Conservation (phyloP, 441 rosid species). For the Adansonia grandidieri region DNA sequence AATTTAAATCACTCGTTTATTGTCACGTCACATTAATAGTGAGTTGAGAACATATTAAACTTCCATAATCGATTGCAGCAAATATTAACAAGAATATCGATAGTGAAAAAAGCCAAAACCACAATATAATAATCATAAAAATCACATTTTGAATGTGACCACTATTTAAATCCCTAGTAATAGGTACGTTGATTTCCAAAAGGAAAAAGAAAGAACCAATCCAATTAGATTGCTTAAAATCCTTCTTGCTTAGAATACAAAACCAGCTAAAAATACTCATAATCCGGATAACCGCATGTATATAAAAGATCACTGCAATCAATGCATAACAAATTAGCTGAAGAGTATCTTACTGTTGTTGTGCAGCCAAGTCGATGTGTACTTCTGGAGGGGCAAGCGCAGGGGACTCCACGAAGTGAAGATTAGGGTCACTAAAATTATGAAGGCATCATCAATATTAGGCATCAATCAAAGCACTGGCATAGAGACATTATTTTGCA, state of each 20-base stretch:
- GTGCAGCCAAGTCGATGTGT: conserved; percentile 68
- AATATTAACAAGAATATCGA: too few relatives aligned
- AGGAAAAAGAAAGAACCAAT: background rate
- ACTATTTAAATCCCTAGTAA: too few relatives aligned
- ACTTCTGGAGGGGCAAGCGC: conserved; percentile 83
- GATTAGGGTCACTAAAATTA: conserved; percentile 51
- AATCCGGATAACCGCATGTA: too few relatives aligned
- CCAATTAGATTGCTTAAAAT: background rate
- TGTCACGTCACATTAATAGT: too few relatives aligned
- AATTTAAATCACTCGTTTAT: too few relatives aligned
- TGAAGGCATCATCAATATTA: conserved; percentile 19
- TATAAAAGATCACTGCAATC: too few relatives aligned
- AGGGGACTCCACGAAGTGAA: conserved; percentile 80
- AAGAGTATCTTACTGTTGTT: conserved; percentile 51
- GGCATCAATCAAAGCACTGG: background rate
- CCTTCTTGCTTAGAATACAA: background rate
- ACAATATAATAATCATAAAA: too few relatives aligned
- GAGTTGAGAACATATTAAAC: too few relatives aligned
- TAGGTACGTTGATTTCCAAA: background rate
- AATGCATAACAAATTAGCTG: background rate
- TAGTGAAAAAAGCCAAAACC: too few relatives aligned
- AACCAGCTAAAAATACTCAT: background rate
- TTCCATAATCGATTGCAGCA: too few relatives aligned
- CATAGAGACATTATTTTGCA: background rate
- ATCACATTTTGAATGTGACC: too few relatives aligned